Percentiles rank a stretch among this genome's conserved stretches.
Conservation (phyloP, 2,329 filamentous ascomycete genomes). For the Pseudopithomyces maydicus region DNA sequence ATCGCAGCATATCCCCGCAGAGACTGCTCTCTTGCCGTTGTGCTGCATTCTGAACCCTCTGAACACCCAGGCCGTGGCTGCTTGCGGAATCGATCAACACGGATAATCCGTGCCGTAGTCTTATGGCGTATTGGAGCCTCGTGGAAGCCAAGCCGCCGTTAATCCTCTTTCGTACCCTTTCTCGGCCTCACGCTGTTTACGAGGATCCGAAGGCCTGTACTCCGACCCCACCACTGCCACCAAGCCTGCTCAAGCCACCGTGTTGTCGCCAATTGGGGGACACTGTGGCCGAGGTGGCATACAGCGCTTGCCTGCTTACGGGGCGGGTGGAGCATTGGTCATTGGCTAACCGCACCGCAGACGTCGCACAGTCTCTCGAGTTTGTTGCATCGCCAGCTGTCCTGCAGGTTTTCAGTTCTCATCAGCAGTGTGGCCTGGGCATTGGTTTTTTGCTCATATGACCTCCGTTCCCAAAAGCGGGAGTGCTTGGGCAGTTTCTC, state of each 20-base stretch:
- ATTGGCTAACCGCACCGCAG: neutral
- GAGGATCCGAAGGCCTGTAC: slow-evolving; percentile 4
- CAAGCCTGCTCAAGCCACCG: slow-evolving; percentile 1
- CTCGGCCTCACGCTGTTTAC: neutral
- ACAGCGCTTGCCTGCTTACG: neutral
- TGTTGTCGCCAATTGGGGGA: neutral
- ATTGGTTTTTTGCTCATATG: neutral
- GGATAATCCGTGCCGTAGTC: slow-evolving; percentile 11
- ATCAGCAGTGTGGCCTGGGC: neutral
- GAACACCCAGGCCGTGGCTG: slow-evolving; percentile 17
- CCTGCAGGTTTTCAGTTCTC: neutral
- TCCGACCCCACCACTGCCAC: slow-evolving; percentile 5
- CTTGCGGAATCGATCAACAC: slow-evolving; percentile 32
- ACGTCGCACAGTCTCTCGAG: neutral
- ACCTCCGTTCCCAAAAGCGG: neutral
- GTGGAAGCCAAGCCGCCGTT: slow-evolving; percentile 17
- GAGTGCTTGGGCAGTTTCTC: neutral
- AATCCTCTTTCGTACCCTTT: neutral
- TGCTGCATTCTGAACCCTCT: slow-evolving; percentile 32
- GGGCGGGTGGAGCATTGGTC: neutral
- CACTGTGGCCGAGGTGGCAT: neutral
- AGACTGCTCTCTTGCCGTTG: slow-evolving; percentile 20
- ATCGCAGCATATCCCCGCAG: slow-evolving; percentile 18
- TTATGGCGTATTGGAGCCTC: slow-evolving; percentile 15
- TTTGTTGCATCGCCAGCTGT: neutral